Evolutionary conservation across 345 rosid genomes (phyloP).

Genomic region (Mallotus nudiflorus): DNA sequence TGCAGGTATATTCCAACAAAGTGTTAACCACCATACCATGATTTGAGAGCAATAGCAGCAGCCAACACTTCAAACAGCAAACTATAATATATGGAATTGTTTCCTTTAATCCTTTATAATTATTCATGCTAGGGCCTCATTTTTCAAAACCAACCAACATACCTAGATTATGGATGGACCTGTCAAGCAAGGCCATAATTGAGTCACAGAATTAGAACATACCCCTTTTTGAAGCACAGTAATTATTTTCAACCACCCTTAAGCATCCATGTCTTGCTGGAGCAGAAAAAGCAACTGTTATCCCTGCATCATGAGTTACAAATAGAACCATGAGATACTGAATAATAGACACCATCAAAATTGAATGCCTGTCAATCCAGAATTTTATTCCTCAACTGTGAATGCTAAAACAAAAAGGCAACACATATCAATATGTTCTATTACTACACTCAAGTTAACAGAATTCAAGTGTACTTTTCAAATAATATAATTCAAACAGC

Average conservation of each 20-base stretch:
- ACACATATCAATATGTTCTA: neutral
- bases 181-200: neutral
- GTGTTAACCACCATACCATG: neutral
- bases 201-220: conserved; percentile 15
- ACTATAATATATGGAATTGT: neutral
- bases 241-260: conserved; percentile 83
- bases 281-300: conserved; percentile 73
- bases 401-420: neutral
- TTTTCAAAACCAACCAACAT: neutral
- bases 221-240: conserved; percentile 95
- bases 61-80: conserved; percentile 8
- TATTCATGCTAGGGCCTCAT: neutral
- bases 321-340: conserved; percentile 23
- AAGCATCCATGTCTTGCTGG: conserved; percentile 82
- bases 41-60: neutral
- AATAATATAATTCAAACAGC: too few relatives aligned
- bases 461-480: too few relatives aligned
- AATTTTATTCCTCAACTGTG: neutral
- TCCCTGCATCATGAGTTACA: conserved; percentile 45
- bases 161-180: neutral
- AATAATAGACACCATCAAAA: conserved; percentile 17
- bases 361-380: neutral
- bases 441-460: too few relatives aligned
- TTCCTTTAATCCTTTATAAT: neutral
- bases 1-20: neutral